These are phyloP conservation scores for Serendipita vermifera DNA, from an alignment of 768 basidiomycete genomes.

Conservation along the genomic window DNA sequence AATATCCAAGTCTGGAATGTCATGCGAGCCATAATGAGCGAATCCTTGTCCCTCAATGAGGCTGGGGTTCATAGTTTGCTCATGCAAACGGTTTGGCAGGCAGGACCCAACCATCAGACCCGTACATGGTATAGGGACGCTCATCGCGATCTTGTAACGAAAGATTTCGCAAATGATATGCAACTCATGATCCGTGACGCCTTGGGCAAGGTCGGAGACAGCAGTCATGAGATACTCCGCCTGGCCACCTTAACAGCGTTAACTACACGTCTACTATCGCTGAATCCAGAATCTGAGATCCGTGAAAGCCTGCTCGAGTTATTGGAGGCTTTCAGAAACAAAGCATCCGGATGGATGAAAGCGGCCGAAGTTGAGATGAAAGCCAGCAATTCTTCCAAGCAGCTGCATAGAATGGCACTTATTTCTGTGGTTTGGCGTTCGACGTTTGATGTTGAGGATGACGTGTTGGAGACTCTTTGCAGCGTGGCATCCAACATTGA, in stretches of 20 bases:
- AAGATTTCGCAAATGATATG: conserved; percentile 28
- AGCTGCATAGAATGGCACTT: too few species aligned
- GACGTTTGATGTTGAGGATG: too few species aligned
- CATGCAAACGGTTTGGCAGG: conserved; percentile 33
- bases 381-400: too few species aligned
- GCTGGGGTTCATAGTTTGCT: conserved; percentile 32
- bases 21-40: conserved; percentile 31
- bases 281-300: too few species aligned
- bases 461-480: too few species aligned
- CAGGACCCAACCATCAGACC: conserved; percentile 22
- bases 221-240: conserved; percentile 29
- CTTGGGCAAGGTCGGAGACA: conserved; percentile 26
- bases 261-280: conserved; percentile 27
- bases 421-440: too few species aligned
- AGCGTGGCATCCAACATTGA: too few species aligned
- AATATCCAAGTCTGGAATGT: conserved; percentile 41
- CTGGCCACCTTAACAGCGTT: conserved; percentile 27
- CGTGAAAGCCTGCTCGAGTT: too few species aligned
- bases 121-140: conserved; percentile 29
- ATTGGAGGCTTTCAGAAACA: conserved; percentile 23
- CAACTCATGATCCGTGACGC: conserved; percentile 27
- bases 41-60: conserved; percentile 28
- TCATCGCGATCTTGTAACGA: conserved; percentile 25
- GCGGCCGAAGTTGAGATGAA: too few species aligned
- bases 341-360: conserved; percentile 27